Evolutionary conservation across 345 rosid genomes (phyloP).

Genomic region (Hypericum androsaemum): DNA sequence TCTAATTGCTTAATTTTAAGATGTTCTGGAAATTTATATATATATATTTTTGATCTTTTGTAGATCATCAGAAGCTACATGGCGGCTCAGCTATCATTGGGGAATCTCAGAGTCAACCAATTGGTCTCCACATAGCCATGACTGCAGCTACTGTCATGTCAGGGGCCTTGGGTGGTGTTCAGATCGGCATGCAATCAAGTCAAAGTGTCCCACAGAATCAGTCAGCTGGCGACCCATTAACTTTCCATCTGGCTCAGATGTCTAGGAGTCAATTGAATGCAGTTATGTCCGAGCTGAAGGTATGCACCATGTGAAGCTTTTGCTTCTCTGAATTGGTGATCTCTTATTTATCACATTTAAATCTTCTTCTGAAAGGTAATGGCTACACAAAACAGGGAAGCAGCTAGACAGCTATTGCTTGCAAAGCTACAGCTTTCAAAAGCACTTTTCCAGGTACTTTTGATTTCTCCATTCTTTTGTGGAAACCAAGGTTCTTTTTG

Average conservation of each 20-base stretch:
- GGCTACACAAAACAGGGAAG: conserved; percentile 65
- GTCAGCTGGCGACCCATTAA: conserved; percentile 68
- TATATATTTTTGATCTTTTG: conserved; percentile 10
- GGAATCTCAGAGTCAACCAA: conserved; percentile 62
- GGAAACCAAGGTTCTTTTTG: not conserved
- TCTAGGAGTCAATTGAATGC: conserved; percentile 79
- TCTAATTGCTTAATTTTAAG: not conserved
- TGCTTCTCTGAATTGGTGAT: conserved; percentile 6
- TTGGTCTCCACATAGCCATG: conserved; percentile 75
- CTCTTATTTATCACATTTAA: conserved; percentile 2
- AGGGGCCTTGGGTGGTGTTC: conserved; percentile 68
- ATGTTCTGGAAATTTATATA: not conserved
- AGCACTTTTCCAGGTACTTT: conserved; percentile 76
- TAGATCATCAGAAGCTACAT: conserved; percentile 52
- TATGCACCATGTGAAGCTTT: conserved; percentile 16
- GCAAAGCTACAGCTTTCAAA: conserved; percentile 65
- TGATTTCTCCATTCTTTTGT: not conserved
- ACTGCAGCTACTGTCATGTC: conserved; percentile 71
- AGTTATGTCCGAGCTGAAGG: conserved; percentile 72
- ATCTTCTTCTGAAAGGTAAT: conserved; percentile 40
- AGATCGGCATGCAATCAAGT: conserved; percentile 40
- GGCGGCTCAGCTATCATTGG: conserved; percentile 40
- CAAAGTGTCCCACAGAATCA: conserved; percentile 40
- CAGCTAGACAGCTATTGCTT: conserved; percentile 62
- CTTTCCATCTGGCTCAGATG: conserved; percentile 85